Percentiles rank a stretch among this genome's conserved stretches.
Evolutionary conservation across 2,329 filamentous ascomycete genomes (phyloP).

Genomic region (Colletotrichum musicola): DNA sequence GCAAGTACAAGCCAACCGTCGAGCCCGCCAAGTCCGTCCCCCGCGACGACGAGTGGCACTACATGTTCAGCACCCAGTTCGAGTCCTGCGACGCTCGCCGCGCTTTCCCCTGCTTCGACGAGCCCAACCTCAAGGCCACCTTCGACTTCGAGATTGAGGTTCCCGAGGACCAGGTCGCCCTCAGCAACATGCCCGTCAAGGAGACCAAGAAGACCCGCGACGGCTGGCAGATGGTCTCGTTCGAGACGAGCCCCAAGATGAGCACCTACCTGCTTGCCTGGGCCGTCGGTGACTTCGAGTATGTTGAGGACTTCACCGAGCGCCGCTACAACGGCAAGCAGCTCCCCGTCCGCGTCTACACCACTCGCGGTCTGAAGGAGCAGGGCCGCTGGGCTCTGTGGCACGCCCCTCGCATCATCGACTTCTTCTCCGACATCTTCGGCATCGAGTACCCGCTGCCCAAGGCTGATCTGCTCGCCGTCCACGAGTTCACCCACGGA

Average conservation of each 20-base stretch:
- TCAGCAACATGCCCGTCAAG: conserved; percentile 97
- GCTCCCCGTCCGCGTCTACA: conserved; percentile 95
- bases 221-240: conserved; percentile 80
- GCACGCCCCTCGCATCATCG: conserved; percentile 92
- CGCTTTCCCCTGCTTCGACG: conserved; percentile 98
- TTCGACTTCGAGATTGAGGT: conserved; percentile 96
- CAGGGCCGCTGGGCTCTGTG: conserved; percentile 91
- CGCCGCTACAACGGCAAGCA: conserved; percentile 92
- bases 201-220: conserved; percentile 68
- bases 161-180: conserved; percentile 85
- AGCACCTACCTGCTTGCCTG: conserved; percentile 92
- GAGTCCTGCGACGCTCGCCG: conserved; percentile 95
- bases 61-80: conserved; percentile 96
- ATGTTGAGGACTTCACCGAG: conserved; percentile 90
- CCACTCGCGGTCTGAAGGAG: conserved; percentile 91
- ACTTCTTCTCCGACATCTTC: conserved; percentile 97
- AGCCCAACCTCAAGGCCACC: conserved; percentile 95
- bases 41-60: conserved; percentile 74
- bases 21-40: conserved; percentile 82
- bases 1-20: conserved; percentile 88
- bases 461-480: conserved; percentile 90
- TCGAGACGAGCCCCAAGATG: conserved; percentile 90
- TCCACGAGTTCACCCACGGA: conserved; percentile 89
- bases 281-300: conserved; percentile 97
- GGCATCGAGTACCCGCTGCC: conserved; percentile 93